Conservation (phyloP, 805 yeast genomes). For the Candida jianshihensis region DNA sequence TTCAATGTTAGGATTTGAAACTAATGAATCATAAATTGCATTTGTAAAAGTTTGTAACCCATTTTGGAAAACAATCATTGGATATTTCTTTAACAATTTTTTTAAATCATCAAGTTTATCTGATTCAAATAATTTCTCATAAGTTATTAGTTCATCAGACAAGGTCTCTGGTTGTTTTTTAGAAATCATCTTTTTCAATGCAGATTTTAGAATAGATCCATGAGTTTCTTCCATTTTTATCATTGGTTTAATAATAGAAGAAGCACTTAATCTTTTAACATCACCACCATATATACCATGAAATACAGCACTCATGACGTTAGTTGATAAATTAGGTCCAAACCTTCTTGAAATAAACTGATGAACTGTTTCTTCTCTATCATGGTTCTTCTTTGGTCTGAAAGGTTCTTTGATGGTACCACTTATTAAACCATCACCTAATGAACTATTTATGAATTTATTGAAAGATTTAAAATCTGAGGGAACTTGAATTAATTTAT, state of each 20-base stretch:
- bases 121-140: constrained; percentile 34
- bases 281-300: constrained; percentile 95
- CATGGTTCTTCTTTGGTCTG: constrained; percentile 20
- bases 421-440: constrained; percentile 36
- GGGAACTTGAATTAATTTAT: constrained; percentile 50
- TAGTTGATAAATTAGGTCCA: constrained; percentile 43
- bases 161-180: constrained; percentile 8
- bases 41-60: constrained; percentile 53
- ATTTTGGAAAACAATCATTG: constrained; percentile 50
- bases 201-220: constrained; percentile 50
- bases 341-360: constrained; percentile 64
- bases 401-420: constrained; percentile 50
- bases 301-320: constrained; percentile 71
- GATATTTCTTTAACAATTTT: constrained; percentile 39
- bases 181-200: constrained; percentile 23
- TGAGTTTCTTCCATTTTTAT: constrained; percentile 49
- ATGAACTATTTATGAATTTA: constrained; percentile 32
- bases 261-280: constrained; percentile 54
- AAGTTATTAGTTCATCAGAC: constrained; percentile 28
- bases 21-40: constrained; percentile 32
- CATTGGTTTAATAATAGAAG: constrained; percentile 49
- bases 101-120: constrained; percentile 33
- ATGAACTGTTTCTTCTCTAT: constrained; percentile 65
- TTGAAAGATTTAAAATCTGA: constrained; percentile 29
- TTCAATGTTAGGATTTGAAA: constrained; percentile 32